These are phyloP conservation scores for Plectosphaerella plurivora DNA, from an alignment of 2,329 filamentous ascomycete species.

Conservation along the genomic window DNA sequence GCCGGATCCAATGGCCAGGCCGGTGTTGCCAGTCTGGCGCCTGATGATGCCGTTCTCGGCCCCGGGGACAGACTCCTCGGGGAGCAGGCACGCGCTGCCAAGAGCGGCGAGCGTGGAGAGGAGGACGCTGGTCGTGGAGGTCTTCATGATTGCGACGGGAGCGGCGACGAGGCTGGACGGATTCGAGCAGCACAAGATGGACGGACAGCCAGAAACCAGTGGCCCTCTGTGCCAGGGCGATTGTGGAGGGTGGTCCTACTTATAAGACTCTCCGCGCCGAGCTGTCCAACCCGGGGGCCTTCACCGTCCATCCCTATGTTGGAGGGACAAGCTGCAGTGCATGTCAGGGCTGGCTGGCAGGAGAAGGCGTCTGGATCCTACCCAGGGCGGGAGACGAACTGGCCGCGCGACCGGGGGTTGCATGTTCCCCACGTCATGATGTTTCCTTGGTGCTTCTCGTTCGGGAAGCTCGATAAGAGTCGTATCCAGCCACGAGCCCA, in stretches of 20 bases:
- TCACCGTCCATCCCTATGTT: not conserved
- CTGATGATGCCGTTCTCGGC: constrained; percentile 8
- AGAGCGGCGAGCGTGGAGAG: constrained; percentile 14
- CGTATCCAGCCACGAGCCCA: not conserved
- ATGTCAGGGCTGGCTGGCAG: not conserved
- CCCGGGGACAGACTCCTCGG: constrained; percentile 23
- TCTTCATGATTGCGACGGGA: constrained; percentile 19
- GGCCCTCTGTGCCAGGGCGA: not conserved
- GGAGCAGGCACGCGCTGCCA: constrained; percentile 29
- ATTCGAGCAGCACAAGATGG: not conserved
- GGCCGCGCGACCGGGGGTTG: not conserved
- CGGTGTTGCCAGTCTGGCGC: constrained; percentile 13
- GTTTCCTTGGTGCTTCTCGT: not conserved
- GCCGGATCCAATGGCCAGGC: constrained; percentile 34
- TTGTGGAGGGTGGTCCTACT: not conserved
- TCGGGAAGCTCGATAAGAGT: constrained; percentile 1
- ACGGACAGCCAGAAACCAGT: not conserved
- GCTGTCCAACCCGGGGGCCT: not conserved
- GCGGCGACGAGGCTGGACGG: not conserved
- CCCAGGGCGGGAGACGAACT: not conserved
- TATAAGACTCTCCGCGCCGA: not conserved
- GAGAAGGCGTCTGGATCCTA: not conserved
- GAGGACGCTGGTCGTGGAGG: constrained; percentile 11
- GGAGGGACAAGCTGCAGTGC: too few relatives aligned
- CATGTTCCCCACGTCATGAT: not conserved